Percentiles rank a stretch among this genome's conserved stretches.
Conservation (phyloP, 495 filamentous ascomycete genomes). For the Entonaema liquescens region DNA sequence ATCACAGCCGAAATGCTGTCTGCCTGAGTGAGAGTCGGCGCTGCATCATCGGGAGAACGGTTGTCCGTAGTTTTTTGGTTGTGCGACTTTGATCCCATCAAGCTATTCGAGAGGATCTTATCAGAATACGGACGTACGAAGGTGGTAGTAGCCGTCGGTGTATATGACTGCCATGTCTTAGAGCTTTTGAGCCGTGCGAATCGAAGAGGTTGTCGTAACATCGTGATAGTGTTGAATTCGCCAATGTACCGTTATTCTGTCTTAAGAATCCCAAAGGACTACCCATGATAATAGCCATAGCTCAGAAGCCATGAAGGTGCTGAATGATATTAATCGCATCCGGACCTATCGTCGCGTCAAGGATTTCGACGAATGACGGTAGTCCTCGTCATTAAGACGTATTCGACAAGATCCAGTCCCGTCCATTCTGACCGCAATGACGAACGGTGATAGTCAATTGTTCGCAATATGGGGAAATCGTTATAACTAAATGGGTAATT, state of each 20-base stretch:
- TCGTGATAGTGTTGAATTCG: neutral
- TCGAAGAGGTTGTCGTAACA: slow-evolving; percentile 24
- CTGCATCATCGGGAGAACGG: slow-evolving; percentile 2
- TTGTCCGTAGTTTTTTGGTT: neutral
- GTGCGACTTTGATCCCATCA: neutral
- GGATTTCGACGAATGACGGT: slow-evolving; percentile 8
- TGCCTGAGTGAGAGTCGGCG: slow-evolving; percentile 2
- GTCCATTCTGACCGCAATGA: slow-evolving; percentile 15
- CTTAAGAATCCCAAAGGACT: neutral
- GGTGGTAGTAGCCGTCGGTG: neutral
- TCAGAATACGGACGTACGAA: slow-evolving; percentile 24
- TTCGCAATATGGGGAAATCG: slow-evolving; percentile 1
- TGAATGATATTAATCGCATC: slow-evolving; percentile 9
- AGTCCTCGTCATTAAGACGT: slow-evolving; percentile 30
- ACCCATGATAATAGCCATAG: neutral
- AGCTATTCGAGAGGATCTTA: slow-evolving; percentile 6
- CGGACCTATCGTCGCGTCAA: slow-evolving; percentile 25
- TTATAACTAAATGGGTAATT: neutral
- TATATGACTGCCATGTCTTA: neutral
- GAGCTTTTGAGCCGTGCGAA: neutral
- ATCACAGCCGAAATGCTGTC: slow-evolving; percentile 47
- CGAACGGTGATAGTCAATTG: slow-evolving; percentile 8
- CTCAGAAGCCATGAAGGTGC: neutral
- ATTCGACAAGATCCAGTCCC: slow-evolving; percentile 20
- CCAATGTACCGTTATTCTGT: neutral